phyloP scores from a whole-genome alignment of 345 rosid genomes.

The Eucalyptus leucophloia region DNA sequence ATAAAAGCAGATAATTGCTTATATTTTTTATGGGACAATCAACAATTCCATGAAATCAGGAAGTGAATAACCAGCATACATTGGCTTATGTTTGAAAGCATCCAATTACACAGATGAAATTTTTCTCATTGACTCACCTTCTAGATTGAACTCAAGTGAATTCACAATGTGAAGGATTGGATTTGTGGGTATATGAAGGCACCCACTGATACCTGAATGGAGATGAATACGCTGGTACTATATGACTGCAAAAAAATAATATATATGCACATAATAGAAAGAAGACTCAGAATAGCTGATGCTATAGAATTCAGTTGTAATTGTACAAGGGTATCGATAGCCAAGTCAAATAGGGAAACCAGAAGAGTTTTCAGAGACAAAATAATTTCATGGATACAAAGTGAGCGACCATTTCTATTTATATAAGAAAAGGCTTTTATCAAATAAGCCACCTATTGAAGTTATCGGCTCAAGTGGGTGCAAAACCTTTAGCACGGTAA shows the following conservation, averaged over 20 bases:
- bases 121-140: slow-evolving; percentile 22
- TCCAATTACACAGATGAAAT: neutral
- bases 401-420: neutral
- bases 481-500: neutral
- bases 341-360: neutral
- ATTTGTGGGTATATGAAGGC: slow-evolving; percentile 58
- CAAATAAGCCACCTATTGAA: neutral
- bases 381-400: neutral
- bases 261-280: neutral
- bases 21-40: neutral
- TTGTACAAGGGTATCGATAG: neutral
- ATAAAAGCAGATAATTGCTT: neutral
- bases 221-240: neutral
- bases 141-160: slow-evolving; percentile 36
- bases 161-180: slow-evolving; percentile 49
- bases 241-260: neutral
- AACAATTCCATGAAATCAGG: neutral
- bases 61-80: neutral
- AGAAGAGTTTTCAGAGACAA: neutral
- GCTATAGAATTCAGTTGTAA: neutral
- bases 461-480: neutral
- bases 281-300: neutral
- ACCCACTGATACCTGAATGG: slow-evolving; percentile 75
- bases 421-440: neutral
- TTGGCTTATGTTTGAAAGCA: neutral